Evolutionary conservation across 192 early-diverging fungal genomes (phyloP), one percentile per base, ranked within the genome.

Genomic region (Entophlyctis luteolus): DNA sequence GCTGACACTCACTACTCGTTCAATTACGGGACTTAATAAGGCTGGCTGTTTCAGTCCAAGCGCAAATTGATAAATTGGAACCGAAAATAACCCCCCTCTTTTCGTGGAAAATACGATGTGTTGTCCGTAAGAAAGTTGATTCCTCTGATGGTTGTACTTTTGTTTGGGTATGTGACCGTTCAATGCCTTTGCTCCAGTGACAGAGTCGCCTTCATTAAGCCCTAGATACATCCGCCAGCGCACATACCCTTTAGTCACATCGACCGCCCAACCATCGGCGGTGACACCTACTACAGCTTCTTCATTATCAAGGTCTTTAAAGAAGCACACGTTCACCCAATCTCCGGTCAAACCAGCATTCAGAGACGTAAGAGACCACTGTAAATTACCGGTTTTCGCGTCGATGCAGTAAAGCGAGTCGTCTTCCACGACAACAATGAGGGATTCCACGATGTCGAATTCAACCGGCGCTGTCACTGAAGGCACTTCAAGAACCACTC

Each of bases 151-250:
- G 47, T 8, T 18, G 6, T 18, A 45, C 31, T 60, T 60, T 23
- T 60, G 58, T 18, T 23, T 60, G 25, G 58, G 38, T 14, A 60
- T 18, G 25, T 60, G 58, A 8, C 58, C 58, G 47, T 60, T 45
- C 58, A 60, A 46, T 25, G 58, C 38, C 39, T 32, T 31, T 16
- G 58, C 58, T 20, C 20, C 10, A 45, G 20, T 31, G 16, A 60
- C 25, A 22, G 39, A 14, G 20, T 60, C 58, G 14, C 58, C 58
- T 18, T 60, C 58, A 14, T 20, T 38, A 23, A 60, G 47, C 3
- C 58, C 58, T 20, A 60, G 27, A 60, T 45, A 20, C 58, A 60
- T 23, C 31, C 58, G n/a, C 58, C 58, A 60, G 22, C 58, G 58
- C 2, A 60, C 25, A 33, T 34, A 57, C 47, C 58, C 58, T 4